Evolutionary conservation across 2,329 filamentous ascomycete species (phyloP).

Genomic region (Botrytis elliptica): DNA sequence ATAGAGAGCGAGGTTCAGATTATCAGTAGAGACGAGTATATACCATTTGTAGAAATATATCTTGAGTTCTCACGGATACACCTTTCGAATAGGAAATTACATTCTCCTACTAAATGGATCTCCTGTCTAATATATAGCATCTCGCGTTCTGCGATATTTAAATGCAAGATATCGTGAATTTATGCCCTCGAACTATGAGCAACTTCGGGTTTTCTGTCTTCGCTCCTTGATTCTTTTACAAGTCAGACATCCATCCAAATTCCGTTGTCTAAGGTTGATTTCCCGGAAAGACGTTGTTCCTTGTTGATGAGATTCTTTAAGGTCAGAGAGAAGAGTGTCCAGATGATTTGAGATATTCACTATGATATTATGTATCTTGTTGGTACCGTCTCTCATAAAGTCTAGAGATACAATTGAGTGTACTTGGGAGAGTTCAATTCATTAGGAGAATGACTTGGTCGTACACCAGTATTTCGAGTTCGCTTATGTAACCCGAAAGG

Average conservation of each 20-base stretch:
- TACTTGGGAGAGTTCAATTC: neutral
- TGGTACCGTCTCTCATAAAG: neutral
- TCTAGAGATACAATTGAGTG: neutral
- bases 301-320: neutral
- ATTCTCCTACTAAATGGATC: neutral
- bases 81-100: neutral
- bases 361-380: neutral
- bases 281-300: neutral
- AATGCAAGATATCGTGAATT: neutral
- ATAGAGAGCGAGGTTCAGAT: neutral
- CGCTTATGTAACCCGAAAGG: neutral
- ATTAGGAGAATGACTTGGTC: too few relatives aligned
- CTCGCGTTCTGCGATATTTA: neutral
- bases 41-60: neutral
- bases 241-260: neutral
- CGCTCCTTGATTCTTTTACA: neutral
- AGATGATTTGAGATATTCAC: neutral
- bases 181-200: neutral
- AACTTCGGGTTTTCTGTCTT: neutral
- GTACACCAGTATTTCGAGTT: neutral
- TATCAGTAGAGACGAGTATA: neutral
- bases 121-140: neutral
- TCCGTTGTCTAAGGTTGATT: too few relatives aligned
- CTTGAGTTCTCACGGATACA: too few relatives aligned
- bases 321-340: neutral